phyloP scores from a whole-genome alignment of 768 basidiomycete genomes.

The Xanthoconium purpureum region DNA sequence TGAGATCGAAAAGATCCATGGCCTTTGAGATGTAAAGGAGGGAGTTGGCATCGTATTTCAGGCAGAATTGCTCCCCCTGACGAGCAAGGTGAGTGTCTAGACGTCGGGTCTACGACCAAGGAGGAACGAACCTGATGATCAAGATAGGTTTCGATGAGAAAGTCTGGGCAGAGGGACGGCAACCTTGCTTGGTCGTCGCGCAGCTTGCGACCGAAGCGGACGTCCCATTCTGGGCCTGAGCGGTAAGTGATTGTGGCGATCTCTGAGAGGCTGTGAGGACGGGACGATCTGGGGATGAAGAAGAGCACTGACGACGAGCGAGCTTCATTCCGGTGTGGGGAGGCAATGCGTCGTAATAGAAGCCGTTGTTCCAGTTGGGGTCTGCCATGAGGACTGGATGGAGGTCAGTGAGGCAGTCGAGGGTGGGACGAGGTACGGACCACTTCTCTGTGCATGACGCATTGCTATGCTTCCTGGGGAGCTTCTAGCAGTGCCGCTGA shows the following conservation, averaged over 20 bases:
- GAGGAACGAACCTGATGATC: conserved; percentile 67
- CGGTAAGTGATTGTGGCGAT: conserved; percentile 99
- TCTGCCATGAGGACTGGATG: conserved; percentile 93
- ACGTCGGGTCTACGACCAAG: not conserved
- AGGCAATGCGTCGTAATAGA: conserved; percentile 93
- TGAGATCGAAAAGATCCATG: conserved; percentile 99
- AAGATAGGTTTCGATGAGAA: conserved; percentile 97
- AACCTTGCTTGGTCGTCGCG: conserved; percentile 33
- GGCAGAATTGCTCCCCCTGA: conserved; percentile 93
- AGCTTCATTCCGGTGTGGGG: conserved; percentile 99
- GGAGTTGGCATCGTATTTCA: conserved; percentile 99
- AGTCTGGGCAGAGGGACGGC: conserved; percentile 92
- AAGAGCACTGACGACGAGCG: conserved; percentile 74
- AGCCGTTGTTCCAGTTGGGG: conserved; percentile 98
- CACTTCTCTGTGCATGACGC: conserved; percentile 94
- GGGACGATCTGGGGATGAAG: not conserved
- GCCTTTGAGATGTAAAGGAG: conserved; percentile 98
- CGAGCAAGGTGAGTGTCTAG: conserved; percentile 3
- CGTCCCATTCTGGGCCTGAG: conserved; percentile 98
- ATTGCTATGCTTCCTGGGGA: conserved; percentile 91
- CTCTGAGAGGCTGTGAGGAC: conserved; percentile 46
- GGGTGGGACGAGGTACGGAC: conserved; percentile 38
- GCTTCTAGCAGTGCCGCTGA: conserved; percentile 92
- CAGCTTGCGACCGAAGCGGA: conserved; percentile 87
- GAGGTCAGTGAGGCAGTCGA: not conserved